Evolutionary conservation across 352 stramenopile species (phyloP).

Genomic region (Pythium phragmitis): DNA sequence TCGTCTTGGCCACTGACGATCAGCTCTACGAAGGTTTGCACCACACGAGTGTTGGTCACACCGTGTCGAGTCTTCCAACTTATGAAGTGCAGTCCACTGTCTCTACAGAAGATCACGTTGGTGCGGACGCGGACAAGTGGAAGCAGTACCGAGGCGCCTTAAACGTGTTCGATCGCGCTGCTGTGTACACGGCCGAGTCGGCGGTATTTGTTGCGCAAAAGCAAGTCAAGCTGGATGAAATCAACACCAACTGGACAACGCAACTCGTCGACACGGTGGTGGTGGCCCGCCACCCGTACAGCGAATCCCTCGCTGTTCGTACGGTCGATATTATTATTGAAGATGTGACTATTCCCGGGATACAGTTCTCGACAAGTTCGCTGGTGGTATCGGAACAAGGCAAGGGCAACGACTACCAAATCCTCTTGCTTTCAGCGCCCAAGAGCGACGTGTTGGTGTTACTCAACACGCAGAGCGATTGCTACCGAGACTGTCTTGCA

Average conservation of each 20-base stretch:
- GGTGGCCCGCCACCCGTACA: constrained; percentile 23
- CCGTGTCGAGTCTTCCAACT: constrained; percentile 24
- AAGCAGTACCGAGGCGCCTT: constrained; percentile 12
- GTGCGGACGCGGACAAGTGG: constrained; percentile 9
- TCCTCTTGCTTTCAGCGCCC: constrained; percentile 64
- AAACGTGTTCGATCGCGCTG: constrained; percentile 3
- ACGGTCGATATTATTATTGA: constrained; percentile 30
- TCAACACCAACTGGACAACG: constrained; percentile 41
- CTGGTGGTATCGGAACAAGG: constrained; percentile 65
- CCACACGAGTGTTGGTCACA: constrained; percentile 31
- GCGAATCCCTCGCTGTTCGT: background rate
- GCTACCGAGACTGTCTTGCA: constrained; percentile 52
- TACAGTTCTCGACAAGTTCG: constrained; percentile 69
- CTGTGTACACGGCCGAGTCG: background rate
- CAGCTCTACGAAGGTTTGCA: constrained; percentile 60
- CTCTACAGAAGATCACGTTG: constrained; percentile 22
- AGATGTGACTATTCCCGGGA: constrained; percentile 51
- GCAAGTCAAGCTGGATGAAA: constrained; percentile 19
- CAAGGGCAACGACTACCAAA: constrained; percentile 71
- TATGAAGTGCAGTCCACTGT: constrained; percentile 38
- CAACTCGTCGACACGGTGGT: constrained; percentile 30
- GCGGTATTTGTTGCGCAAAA: background rate
- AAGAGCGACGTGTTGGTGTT: constrained; percentile 44
- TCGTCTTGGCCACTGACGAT: constrained; percentile 54
- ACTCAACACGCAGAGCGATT: constrained; percentile 48